phyloP scores from a whole-genome alignment of 495 filamentous ascomycete genomes.

The Talaromyces trachyspermus region DNA sequence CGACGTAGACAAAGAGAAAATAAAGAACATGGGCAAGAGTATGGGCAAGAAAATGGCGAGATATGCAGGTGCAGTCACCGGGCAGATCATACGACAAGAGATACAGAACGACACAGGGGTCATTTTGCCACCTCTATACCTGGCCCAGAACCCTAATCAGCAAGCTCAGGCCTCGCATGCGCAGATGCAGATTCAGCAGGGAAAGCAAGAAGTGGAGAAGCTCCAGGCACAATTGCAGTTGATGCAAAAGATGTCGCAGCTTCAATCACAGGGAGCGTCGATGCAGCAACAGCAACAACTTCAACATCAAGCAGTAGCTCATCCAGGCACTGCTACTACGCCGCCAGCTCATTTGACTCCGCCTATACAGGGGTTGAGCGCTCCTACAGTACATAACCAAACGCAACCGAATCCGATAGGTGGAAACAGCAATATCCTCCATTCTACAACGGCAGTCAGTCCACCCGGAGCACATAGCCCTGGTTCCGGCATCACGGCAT shows the following conservation, averaged over 20 bases:
- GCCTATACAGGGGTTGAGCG: neutral
- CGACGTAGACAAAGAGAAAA: neutral
- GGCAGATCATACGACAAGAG: neutral
- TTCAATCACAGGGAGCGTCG: neutral
- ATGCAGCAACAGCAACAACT: constrained; percentile 1
- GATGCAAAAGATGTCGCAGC: constrained; percentile 3
- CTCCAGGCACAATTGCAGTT: constrained; percentile 3
- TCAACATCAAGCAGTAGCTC: neutral
- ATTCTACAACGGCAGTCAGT: neutral
- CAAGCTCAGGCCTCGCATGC: neutral
- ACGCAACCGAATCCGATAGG: neutral
- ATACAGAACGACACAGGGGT: constrained; percentile 1
- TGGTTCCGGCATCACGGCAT: neutral
- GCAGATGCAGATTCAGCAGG: neutral
- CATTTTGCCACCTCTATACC: neutral
- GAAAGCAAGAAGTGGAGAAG: neutral
- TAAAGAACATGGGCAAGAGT: constrained; percentile 1
- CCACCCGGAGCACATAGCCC: neutral
- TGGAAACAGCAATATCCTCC: neutral
- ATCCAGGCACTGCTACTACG: neutral
- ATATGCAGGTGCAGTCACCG: constrained; percentile 1
- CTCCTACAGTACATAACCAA: neutral
- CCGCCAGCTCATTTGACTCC: too few species aligned
- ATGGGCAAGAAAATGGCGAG: neutral
- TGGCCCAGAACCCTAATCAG: neutral